Percentiles rank a stretch among this genome's conserved stretches.
Evolutionary conservation across 495 filamentous ascomycete genomes (phyloP).

Genomic region (Penicillium lagena): DNA sequence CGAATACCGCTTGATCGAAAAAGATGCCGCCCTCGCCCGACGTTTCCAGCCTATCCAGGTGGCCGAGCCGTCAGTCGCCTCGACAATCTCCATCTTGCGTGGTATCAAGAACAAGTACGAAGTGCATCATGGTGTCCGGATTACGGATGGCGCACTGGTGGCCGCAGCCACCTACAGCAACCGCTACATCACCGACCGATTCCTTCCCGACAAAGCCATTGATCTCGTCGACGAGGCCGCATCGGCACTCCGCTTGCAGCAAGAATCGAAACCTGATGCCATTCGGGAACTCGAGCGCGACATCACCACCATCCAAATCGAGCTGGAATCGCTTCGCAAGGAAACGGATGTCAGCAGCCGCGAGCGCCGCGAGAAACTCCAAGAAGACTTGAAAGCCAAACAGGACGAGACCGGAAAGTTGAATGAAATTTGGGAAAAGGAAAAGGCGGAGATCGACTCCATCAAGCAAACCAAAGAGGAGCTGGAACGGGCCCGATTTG

Average conservation of each 20-base stretch:
- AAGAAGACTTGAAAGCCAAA: constrained; percentile 64
- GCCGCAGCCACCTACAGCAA: constrained; percentile 89
- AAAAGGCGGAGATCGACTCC: constrained; percentile 72
- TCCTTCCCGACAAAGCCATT: constrained; percentile 94
- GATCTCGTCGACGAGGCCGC: constrained; percentile 96
- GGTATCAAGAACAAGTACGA: constrained; percentile 97
- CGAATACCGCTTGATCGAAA: constrained; percentile 90
- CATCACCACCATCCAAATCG: constrained; percentile 96
- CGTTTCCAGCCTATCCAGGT: constrained; percentile 92
- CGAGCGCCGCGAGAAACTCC: constrained; percentile 82
- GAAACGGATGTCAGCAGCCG: constrained; percentile 84
- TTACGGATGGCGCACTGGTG: constrained; percentile 87
- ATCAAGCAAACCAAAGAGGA: constrained; percentile 83
- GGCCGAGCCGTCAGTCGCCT: constrained; percentile 79
- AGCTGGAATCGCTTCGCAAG: constrained; percentile 90
- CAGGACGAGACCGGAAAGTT: constrained; percentile 62
- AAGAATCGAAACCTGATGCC: constrained; percentile 93
- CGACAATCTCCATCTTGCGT: constrained; percentile 91
- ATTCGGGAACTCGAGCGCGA: constrained; percentile 86
- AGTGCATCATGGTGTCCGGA: constrained; percentile 87
- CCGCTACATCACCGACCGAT: constrained; percentile 93
- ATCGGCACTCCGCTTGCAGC: constrained; percentile 81
- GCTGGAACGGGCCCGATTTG: constrained; percentile 74
- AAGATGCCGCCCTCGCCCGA: constrained; percentile 87
- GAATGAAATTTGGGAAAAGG: constrained; percentile 82